Conservation (phyloP, 2,329 filamentous ascomycete species). For the Fusarium ramigenum region DNA sequence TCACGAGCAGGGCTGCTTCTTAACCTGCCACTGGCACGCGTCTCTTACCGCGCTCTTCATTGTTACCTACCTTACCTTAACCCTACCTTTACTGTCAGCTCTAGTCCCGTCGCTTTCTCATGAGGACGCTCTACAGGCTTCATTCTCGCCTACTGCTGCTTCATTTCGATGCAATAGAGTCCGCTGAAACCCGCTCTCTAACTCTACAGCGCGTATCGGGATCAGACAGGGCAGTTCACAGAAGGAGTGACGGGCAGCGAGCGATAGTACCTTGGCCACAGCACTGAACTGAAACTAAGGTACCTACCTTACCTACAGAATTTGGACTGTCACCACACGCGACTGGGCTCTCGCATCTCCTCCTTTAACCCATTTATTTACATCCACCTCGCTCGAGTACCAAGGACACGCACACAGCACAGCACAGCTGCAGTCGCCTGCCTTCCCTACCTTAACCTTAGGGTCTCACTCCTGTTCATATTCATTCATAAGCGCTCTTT, state of each 20-base stretch:
- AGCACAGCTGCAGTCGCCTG: background rate
- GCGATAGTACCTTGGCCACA: constrained; percentile 10
- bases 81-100: background rate
- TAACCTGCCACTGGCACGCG: constrained; percentile 44
- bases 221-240: background rate
- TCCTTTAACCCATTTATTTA: constrained; percentile 40
- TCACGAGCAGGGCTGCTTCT: constrained; percentile 34
- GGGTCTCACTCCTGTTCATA: background rate
- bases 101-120: constrained; percentile 22
- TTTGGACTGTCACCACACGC: constrained; percentile 34
- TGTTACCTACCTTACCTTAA: background rate
- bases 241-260: constrained; percentile 4
- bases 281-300: background rate
- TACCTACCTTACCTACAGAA: background rate
- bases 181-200: background rate
- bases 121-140: constrained; percentile 20
- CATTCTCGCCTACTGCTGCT: constrained; percentile 5
- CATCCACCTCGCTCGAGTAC: constrained; percentile 17
- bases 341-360: constrained; percentile 36
- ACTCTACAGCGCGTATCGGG: background rate
- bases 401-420: constrained; percentile 2
- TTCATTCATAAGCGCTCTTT: constrained; percentile 11
- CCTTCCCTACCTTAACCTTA: background rate
- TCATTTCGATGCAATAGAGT: constrained; percentile 15
- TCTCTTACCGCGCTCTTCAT: constrained; percentile 38